These are phyloP conservation scores for Scheffersomyces stipitis DNA, from an alignment of 805 yeast species.

Conservation along the genomic window DNA sequence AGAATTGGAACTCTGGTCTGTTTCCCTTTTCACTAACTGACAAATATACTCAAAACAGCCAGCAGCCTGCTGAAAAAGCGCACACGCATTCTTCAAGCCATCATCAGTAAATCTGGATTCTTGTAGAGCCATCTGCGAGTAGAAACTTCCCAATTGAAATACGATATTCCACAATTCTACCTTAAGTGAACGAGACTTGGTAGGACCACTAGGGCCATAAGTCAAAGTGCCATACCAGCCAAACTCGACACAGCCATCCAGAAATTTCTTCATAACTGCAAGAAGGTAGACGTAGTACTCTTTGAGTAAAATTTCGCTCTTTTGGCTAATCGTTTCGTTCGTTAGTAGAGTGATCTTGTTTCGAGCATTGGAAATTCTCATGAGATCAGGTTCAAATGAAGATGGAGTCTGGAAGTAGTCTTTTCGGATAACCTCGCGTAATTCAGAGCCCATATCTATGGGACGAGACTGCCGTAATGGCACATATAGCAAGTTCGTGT, in stretches of 20 bases:
- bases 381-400: slow-evolving; percentile 35
- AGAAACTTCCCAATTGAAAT: slow-evolving; percentile 68
- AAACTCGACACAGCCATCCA: slow-evolving; percentile 58
- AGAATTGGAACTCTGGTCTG: neutral
- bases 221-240: slow-evolving; percentile 76
- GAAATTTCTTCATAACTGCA: slow-evolving; percentile 55
- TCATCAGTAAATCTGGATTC: slow-evolving; percentile 48
- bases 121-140: slow-evolving; percentile 54
- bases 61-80: slow-evolving; percentile 68
- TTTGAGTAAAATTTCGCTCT: slow-evolving; percentile 36
- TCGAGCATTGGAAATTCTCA: slow-evolving; percentile 45
- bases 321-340: slow-evolving; percentile 25
- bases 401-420: slow-evolving; percentile 44
- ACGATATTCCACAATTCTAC: slow-evolving; percentile 64
- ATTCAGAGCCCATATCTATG: slow-evolving; percentile 38
- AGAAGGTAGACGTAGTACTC: slow-evolving; percentile 50
- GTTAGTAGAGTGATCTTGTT: slow-evolving; percentile 35
- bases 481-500: slow-evolving; percentile 45
- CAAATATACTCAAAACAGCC: slow-evolving; percentile 54
- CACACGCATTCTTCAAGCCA: slow-evolving; percentile 62
- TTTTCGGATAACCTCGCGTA: slow-evolving; percentile 45
- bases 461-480: slow-evolving; percentile 51
- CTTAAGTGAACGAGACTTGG: slow-evolving; percentile 45
- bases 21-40: slow-evolving; percentile 10
- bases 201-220: slow-evolving; percentile 49